Evolutionary conservation across 768 basidiomycete species (phyloP).

Genomic region (Lenzites betulinus): DNA sequence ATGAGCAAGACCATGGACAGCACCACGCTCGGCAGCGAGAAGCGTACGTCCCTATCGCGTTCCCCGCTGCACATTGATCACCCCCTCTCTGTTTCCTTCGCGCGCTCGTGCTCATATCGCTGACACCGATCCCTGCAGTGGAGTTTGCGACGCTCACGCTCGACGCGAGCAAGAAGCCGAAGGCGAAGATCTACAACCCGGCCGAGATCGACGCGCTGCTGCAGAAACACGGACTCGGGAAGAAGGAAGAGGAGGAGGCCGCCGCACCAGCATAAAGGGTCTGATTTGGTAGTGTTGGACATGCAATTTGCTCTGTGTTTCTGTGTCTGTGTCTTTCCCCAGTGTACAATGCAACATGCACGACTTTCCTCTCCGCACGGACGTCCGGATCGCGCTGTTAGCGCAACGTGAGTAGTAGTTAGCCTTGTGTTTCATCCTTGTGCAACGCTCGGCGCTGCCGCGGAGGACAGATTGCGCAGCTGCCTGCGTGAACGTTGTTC

Average conservation of each 20-base stretch:
- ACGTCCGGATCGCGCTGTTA: background rate
- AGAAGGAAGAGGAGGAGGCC: constrained; percentile 90
- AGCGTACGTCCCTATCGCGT: constrained; percentile 82
- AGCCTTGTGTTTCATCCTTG: too few relatives aligned
- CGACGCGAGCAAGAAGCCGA: constrained; percentile 74
- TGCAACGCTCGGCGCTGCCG: background rate
- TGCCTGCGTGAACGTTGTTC: background rate
- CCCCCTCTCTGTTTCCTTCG: background rate
- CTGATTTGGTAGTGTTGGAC: constrained; percentile 10
- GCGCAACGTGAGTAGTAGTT: too few relatives aligned
- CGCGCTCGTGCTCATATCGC: background rate
- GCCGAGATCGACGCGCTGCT: constrained; percentile 86
- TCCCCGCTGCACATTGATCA: too few relatives aligned
- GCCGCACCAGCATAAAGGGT: constrained; percentile 38
- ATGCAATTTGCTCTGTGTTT: background rate
- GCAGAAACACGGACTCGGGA: constrained; percentile 75
- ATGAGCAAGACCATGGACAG: constrained; percentile 99
- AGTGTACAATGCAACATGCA: constrained; percentile 17
- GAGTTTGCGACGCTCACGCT: constrained; percentile 95
- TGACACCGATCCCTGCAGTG: constrained; percentile 49
- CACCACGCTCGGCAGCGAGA: constrained; percentile 94
- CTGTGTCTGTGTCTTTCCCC: background rate
- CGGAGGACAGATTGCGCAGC: background rate
- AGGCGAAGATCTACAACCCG: constrained; percentile 90
- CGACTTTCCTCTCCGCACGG: background rate